phyloP scores from a whole-genome alignment of 306 rosid genomes.

The Castanea sativa region DNA sequence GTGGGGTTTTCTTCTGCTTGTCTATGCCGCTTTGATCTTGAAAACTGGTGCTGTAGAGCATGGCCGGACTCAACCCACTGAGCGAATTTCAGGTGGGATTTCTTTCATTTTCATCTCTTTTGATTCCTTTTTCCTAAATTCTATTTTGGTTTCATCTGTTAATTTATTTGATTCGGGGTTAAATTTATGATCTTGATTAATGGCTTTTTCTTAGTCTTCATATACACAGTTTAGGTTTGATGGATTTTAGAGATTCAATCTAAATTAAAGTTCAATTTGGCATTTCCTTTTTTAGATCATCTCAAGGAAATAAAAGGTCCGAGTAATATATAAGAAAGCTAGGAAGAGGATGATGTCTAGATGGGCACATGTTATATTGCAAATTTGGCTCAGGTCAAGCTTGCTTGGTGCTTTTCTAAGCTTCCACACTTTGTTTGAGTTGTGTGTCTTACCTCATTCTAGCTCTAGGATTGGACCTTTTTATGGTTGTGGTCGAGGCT shows the following conservation, averaged over 20 bases:
- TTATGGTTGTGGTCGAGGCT: not conserved
- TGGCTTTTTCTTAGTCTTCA: not conserved
- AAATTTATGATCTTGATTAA: constrained; percentile 19
- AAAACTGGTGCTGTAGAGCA: constrained; percentile 48
- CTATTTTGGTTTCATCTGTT: constrained; percentile 3
- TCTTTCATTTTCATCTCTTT: not conserved
- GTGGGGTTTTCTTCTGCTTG: constrained; percentile 46
- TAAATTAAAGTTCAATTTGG: constrained; percentile 12
- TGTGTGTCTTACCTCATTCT: not conserved
- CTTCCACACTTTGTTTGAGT: not conserved
- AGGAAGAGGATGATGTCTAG: constrained; percentile 3
- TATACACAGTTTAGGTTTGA: not conserved
- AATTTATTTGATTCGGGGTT: constrained; percentile 10
- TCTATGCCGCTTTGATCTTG: constrained; percentile 47
- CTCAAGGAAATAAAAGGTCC: not conserved
- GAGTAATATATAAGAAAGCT: constrained; percentile 1
- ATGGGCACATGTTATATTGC: not conserved
- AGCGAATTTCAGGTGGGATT: constrained; percentile 81
- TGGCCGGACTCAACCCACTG: constrained; percentile 65
- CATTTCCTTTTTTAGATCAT: constrained; percentile 3
- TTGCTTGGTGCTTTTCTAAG: not conserved
- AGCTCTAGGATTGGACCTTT: not conserved
- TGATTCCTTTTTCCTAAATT: not conserved
- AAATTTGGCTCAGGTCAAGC: not conserved
- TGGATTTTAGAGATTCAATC: constrained; percentile 27